Base-by-base conservation (phyloP, 2,329 filamentous ascomycete genomes). In the Teratosphaeria zuluensis region DNA sequence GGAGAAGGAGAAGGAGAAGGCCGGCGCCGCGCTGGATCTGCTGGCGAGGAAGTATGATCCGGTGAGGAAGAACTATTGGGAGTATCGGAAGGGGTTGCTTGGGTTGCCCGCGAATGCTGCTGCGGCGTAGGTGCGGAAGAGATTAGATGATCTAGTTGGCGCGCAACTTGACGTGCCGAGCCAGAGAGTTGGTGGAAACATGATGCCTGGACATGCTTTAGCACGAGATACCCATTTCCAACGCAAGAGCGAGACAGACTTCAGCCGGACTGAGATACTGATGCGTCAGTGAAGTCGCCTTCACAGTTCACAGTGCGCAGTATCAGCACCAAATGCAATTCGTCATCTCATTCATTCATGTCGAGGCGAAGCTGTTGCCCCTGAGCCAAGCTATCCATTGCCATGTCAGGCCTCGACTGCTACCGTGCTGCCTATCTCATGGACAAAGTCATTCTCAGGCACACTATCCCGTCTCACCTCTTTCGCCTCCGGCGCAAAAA, bases 11-110 rank as follows among this genome's bases (percentile, higher is more conserved):
- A 80, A 73, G 64, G 79, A 81, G 19, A 81, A 84, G 71, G 91
- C 91, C 1, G 83, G 79, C 57, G 74, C 84, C 69, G 90, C 88
- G 61, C 74, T 96, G 68, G 81, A 82, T 59, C 77, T 95, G 61
- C 73, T 99, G 68, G 87, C 84, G 54, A 85, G 87, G 69, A 92
- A 86, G 77, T 99, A 91, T 81, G 94, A 99, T 79, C 90, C 89
- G 6, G 87, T 99, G 61, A 81, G 94, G 59, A 86, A 85, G 64
- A 92, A 92, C 63, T 99, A 96, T 75, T 99, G 94, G 94, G 86
- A 89, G 68, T 96, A 88, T 76, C 80, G 83, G 69, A 84, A 84
- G 70, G 74, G 71, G 51, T 69, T 77, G 65, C 69, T 84, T 54
- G 70, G 64, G 7, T 48, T 68, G 42, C 16, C 53, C 9, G 51